Evolutionary conservation across 176 grass and related monocot genomes (phyloP), one percentile per base, ranked within the genome.

Genomic region (Stipa capillata): DNA sequence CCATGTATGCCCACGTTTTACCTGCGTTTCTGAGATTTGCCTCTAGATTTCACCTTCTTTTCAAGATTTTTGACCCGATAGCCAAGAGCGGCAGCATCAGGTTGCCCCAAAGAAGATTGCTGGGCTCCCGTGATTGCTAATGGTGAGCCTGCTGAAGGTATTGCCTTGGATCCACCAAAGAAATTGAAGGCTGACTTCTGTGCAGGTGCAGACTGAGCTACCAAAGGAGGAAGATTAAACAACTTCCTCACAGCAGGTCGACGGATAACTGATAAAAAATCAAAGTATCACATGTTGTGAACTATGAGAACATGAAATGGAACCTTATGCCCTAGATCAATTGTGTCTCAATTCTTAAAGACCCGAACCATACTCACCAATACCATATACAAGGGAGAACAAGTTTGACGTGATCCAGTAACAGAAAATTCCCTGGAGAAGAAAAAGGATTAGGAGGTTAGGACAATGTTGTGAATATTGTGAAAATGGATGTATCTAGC

Each of bases 331-430:
- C 16, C 4, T 68, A 76, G 25, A 73, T 47, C 32, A 76, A 62
- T 72, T 9, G 5, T 41, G 29, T 35, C 69, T 76, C 50, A 37
- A 75, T 42, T 43, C 65, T 62, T 52, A 37, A 76, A 77, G 49
- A 23, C 47, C 51, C 29, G 37, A 41, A 79, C 25, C 72, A 52
- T 55, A 90, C 92, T 93, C 55, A 99, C 96, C 90, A 76, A 83
- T 54, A 72, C 96, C 96, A 62, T 89, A 93, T 34, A 39, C 7
- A 68, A 97, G 81, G 8, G 88, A 85, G 88, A 93, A 95, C 65
- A 99, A 45, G 68, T 93, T 99, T 85, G 96, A 99, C 24, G 96
- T 93, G 51, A 92, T 70, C 96, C 92, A 99, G 69, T 99, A 95
- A 82, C 80, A 95, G 68, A 99, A 95, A 80, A 99, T 84, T 83